Evolutionary conservation across 768 basidiomycete species (phyloP), one percentile per base, ranked within the genome.

Genomic region (Trametes elegans): DNA sequence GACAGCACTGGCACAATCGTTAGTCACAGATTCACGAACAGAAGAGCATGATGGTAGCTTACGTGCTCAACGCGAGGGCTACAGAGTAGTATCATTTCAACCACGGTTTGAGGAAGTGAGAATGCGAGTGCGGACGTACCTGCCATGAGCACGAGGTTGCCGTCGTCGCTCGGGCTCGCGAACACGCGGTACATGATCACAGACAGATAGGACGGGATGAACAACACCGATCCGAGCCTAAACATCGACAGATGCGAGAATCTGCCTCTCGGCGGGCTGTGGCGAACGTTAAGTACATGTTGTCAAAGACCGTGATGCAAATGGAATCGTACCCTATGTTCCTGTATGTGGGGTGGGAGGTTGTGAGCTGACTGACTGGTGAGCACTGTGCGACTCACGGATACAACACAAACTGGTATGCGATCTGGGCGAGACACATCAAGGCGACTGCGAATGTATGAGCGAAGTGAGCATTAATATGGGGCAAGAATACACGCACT

Each of bases 351-450:
- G 23, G 24, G 44, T 23, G 28, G 54, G 5, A 29, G 57, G 4
- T 59, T 27, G 53, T 40, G 29, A 29, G 14, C 32, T 4, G 7
- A 35, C 2, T 13, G 13, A 27, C 3, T 13, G 14, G 18, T 8
- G 8, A 32, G n/a, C n/a, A 21, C 16, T 38, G 26, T 34, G 23
- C 8, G 49, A 78, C 90, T 71, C 66, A 93, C 88, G 90, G 90
- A 76, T 93, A 93, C 31, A 92, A 78, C 66, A 91, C 84, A 66
- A 93, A 94, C 65, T 94, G 94, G 67, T 94, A 96, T 32, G 85
- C 83, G 47, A 97, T 89, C 69, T 95, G 93, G 57, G 85, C 90
- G n/a, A 93, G 77, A 70, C 92, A 95, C 94, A 97, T 96, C 52
- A 96, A 63, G 6, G 90, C 91, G 67, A 90, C 90, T 93, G 60